A percentile compares a stretch with the other conserved stretches of the same genome.
Evolutionary conservation across 2,329 filamentous ascomycete species (phyloP).

Genomic region (Cytospora paraplurivora): DNA sequence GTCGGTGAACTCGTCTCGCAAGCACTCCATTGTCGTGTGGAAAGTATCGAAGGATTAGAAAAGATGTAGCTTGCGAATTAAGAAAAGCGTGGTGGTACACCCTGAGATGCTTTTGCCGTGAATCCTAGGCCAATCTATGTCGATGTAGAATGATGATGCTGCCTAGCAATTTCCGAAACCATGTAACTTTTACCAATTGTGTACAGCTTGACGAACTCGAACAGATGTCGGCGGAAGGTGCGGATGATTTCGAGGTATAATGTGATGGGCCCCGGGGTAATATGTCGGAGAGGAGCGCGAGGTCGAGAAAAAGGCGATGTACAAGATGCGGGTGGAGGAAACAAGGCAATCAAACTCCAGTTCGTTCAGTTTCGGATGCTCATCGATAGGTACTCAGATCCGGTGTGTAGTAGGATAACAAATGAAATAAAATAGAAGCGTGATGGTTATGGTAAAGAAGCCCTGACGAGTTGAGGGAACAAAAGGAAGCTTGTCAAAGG

Average conservation of each 20-base stretch:
- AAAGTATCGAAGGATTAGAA: constrained; percentile 30
- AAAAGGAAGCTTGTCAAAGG: constrained; percentile 38
- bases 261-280: not conserved
- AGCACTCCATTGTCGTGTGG: constrained; percentile 69
- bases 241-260: not conserved
- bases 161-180: constrained; percentile 17
- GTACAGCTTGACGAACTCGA: constrained; percentile 17
- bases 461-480: constrained; percentile 36
- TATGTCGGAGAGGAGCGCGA: constrained; percentile 27
- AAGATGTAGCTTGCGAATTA: constrained; percentile 33
- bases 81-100: constrained; percentile 34
- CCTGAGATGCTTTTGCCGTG: constrained; percentile 26
- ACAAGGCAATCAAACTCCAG: constrained; percentile 40
- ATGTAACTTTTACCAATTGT: constrained; percentile 22
- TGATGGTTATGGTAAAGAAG: constrained; percentile 36
- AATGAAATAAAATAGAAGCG: constrained; percentile 38
- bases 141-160: constrained; percentile 29
- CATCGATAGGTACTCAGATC: constrained; percentile 45
- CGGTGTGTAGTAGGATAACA: constrained; percentile 38
- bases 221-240: constrained; percentile 16
- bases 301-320: constrained; percentile 25
- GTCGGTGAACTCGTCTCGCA: constrained; percentile 78
- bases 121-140: constrained; percentile 29
- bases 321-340: constrained; percentile 29
- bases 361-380: constrained; percentile 50